These are phyloP conservation scores for Cutaneotrichosporon arboriforme DNA, from an alignment of 1,284 basidiomycete genomes.

Conservation along the genomic window DNA sequence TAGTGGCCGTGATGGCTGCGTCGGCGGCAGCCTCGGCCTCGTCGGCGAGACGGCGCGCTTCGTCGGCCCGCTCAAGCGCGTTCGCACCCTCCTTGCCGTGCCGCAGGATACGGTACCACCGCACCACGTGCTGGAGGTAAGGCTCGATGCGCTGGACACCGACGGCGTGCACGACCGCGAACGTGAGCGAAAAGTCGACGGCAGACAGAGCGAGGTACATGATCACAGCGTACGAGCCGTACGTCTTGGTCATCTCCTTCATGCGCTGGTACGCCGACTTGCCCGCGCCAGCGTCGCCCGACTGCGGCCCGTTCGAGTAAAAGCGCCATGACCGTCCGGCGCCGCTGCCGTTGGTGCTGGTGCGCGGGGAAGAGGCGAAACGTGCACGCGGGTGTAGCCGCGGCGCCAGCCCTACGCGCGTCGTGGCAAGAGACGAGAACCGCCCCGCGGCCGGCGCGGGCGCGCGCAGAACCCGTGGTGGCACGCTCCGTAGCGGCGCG, in stretches of 20 bases:
- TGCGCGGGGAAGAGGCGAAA: too few relatives aligned
- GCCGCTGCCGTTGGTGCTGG: too few relatives aligned
- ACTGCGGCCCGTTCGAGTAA: too few relatives aligned
- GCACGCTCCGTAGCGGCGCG: too few relatives aligned
- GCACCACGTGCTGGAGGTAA: slow-evolving; percentile 59
- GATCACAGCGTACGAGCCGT: slow-evolving; percentile 87
- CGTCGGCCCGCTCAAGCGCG: slow-evolving; percentile 19
- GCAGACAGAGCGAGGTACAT: slow-evolving; percentile 69
- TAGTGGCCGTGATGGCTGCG: neutral
- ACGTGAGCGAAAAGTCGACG: slow-evolving; percentile 75
- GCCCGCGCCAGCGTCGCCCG: neutral
- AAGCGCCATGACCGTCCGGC: too few relatives aligned
- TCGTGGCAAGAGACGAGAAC: too few relatives aligned
- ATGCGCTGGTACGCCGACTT: slow-evolving; percentile 52
- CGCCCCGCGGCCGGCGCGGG: too few relatives aligned
- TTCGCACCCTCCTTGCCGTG: slow-evolving; percentile 27
- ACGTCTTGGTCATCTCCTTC: slow-evolving; percentile 79
- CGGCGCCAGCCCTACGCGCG: too few relatives aligned
- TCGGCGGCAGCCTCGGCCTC: slow-evolving; percentile 55
- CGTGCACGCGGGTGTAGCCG: too few relatives aligned
- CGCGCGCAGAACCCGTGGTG: too few relatives aligned
- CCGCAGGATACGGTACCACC: slow-evolving; percentile 29
- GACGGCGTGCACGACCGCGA: slow-evolving; percentile 75
- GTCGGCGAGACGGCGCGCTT: slow-evolving; percentile 16
- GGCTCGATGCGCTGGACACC: slow-evolving; percentile 84